Base-by-base conservation (phyloP, 1,284 basidiomycete genomes). In the Trichosporon asahii region DNA sequence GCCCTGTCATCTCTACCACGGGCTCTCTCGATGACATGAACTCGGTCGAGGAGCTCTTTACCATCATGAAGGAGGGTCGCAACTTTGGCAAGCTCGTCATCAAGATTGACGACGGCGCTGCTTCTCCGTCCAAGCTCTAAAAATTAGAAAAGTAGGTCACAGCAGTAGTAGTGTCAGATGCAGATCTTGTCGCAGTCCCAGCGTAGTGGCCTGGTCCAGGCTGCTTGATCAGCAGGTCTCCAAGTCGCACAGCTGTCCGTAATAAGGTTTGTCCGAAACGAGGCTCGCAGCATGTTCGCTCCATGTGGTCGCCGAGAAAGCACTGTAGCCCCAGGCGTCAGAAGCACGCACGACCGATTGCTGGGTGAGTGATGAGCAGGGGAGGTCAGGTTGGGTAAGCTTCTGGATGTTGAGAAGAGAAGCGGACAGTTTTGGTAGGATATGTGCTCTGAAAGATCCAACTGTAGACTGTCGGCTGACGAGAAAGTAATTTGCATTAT, bases 81-180 rank as follows among this genome's bases (percentile, higher is more conserved):
- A 61, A 72, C 66, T 72, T 72, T 69, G 71, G 71, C 21, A 72
- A 72, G 67, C 71, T 72, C 40, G 71, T 70, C 37, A 37, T 72
- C 21, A 66, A 72, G 68, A 70, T 70, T 66, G 71, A 72, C 37
- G n/a, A 27, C 12, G 44, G 61, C 7, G 55, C 65, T 0, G 12
- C 14, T 8, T 71, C 70, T n/a, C 66, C 67, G 9, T 66, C 70
- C 27, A 68, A 64, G 66, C 63, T 71, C 18, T 69, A 57, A 23
- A 18, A 37, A n/a, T 44, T 44, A 44, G 40, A 18, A 44, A 44
- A 44, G 40, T n/a, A n/a, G 40, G 5, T n/a, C 40, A 44, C n/a
- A 44, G 40, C 40, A n/a, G 37, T 5, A 33, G n/a, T n/a, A n/a
- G 40, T 44, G 40, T n/a, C 40, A n/a, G 40, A 44, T 44, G 40